These are phyloP conservation scores for Penicillium sp. DNA, from an alignment of 2,329 filamentous ascomycete species.

Conservation along the genomic window DNA sequence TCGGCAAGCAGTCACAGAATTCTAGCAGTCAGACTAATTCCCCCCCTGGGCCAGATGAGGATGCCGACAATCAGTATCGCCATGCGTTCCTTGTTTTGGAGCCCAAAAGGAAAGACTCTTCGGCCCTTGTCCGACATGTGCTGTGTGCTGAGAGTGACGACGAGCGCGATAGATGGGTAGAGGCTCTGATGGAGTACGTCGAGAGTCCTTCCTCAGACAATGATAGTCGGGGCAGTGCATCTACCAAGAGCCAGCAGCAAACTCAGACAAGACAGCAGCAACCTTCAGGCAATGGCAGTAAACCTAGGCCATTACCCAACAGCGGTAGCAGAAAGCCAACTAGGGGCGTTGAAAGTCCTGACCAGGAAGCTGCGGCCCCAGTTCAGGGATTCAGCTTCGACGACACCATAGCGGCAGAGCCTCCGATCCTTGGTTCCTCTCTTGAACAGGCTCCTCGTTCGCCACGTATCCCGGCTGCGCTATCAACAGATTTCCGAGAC, in stretches of 20 bases:
- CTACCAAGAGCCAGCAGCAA: slow-evolving; percentile 21
- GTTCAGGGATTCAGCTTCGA: slow-evolving; percentile 57
- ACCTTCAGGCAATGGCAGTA: slow-evolving; percentile 17
- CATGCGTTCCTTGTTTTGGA: slow-evolving; percentile 95
- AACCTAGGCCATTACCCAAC: slow-evolving; percentile 24
- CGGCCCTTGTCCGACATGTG: slow-evolving; percentile 84
- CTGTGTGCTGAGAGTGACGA: slow-evolving; percentile 91
- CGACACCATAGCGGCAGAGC: slow-evolving; percentile 58
- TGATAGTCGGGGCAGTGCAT: slow-evolving; percentile 24
- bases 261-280: slow-evolving; percentile 19
- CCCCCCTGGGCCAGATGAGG: slow-evolving; percentile 65
- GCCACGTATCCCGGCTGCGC: slow-evolving; percentile 33
- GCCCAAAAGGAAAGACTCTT: slow-evolving; percentile 93
- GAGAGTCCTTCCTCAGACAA: slow-evolving; percentile 51
- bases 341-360: slow-evolving; percentile 42
- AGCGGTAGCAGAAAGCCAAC: slow-evolving; percentile 29
- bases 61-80: slow-evolving; percentile 88
- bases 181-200: slow-evolving; percentile 84
- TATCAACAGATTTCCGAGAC: slow-evolving; percentile 32
- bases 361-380: slow-evolving; percentile 32
- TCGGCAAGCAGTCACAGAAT: slow-evolving; percentile 82
- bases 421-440: slow-evolving; percentile 52
- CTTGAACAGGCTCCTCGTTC: slow-evolving; percentile 34
- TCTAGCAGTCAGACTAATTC: slow-evolving; percentile 58
- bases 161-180: slow-evolving; percentile 93